Evolutionary conservation across 2,329 filamentous ascomycete genomes (phyloP), one percentile per base, ranked within the genome.

Genomic region (Trichoderma citrinoviride): DNA sequence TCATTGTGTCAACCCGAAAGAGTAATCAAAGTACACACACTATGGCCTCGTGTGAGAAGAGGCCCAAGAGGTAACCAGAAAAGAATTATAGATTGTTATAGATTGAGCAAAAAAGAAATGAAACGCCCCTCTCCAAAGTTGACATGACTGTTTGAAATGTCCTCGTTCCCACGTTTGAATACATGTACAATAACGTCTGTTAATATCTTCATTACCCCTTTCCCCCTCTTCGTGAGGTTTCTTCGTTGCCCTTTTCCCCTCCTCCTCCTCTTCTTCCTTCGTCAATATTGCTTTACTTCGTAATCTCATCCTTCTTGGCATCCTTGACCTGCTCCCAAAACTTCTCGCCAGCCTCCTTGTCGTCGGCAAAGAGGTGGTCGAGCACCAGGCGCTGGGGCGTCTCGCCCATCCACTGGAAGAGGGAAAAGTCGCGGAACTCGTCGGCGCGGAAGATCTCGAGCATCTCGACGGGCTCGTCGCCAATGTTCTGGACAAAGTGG

Each of bases 401-500:
- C 79, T 90, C 87, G 4, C 88, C 89, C 75, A 92, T 81, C 89
- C 89, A 92, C 77, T 91, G 87, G 77, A 90, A 90, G 19, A 91
- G 79, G 0, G 85, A 89, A 70, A 92, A 90, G 72, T 92, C 89
- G 67, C 87, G 81, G 73, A 92, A 93, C 73, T 87, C 82, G 68
- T 90, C 86, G 0, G 88, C 84, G 56, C 87, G 82, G 77, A 93
- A 90, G 17, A 93, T 87, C 76, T 93, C 90, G 12, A 93, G 78
- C 75, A 93, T 90, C 73, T 91, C 87, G 2, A 93, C 77, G 19
- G 89, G 85, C 74, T 92, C 89, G 55, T 90, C 85, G n/a, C 90
- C 87, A 46, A 91, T 85, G 70, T 93, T 93, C 81, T 94, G 90
- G 61, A 94, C 89, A 73, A 92, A 93, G 73, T 93, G 90, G 3